Percentiles rank a stretch among this genome's conserved stretches.
Conservation (phyloP, 768 basidiomycete species). For the Mycena polygramma region DNA sequence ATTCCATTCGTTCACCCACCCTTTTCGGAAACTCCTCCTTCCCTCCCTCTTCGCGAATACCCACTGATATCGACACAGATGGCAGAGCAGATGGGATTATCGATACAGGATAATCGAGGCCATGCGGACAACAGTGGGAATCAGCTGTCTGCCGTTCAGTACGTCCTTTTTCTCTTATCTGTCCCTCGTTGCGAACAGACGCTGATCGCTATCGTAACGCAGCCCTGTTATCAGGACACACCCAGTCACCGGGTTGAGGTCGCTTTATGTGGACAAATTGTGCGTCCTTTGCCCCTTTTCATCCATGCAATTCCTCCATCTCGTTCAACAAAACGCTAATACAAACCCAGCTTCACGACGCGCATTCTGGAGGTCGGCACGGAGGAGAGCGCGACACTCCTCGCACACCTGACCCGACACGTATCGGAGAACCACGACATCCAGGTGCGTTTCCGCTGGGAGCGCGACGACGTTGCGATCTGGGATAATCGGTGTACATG, state of each 20-base stretch:
- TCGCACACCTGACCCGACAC: slow-evolving; percentile 62
- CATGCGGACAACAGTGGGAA: slow-evolving; percentile 65
- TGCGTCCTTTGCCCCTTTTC: too few species aligned
- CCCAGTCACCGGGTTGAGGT: slow-evolving; percentile 71
- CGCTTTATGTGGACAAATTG: slow-evolving; percentile 66
- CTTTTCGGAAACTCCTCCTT: too few species aligned
- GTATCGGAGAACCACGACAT: slow-evolving; percentile 71
- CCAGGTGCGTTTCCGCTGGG: slow-evolving; percentile 67
- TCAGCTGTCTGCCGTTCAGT: slow-evolving; percentile 64
- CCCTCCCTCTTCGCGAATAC: too few species aligned
- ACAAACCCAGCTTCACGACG: slow-evolving; percentile 70
- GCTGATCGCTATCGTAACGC: neutral
- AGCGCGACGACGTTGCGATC: slow-evolving; percentile 64
- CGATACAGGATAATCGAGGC: slow-evolving; percentile 59
- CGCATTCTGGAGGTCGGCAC: slow-evolving; percentile 65
- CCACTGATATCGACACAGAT: neutral
- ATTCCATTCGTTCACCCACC: too few species aligned
- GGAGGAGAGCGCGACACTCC: slow-evolving; percentile 64
- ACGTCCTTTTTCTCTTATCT: too few species aligned
- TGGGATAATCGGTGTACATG: slow-evolving; percentile 70
- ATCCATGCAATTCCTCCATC: too few species aligned
- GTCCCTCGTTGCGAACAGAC: too few species aligned
- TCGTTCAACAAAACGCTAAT: too few species aligned
- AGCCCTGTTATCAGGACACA: slow-evolving; percentile 51
- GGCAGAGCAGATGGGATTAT: slow-evolving; percentile 20